These are phyloP conservation scores for Plasmodium knowlesi DNA, from an alignment of 169 alveolate genomes.

Conservation along the genomic window DNA sequence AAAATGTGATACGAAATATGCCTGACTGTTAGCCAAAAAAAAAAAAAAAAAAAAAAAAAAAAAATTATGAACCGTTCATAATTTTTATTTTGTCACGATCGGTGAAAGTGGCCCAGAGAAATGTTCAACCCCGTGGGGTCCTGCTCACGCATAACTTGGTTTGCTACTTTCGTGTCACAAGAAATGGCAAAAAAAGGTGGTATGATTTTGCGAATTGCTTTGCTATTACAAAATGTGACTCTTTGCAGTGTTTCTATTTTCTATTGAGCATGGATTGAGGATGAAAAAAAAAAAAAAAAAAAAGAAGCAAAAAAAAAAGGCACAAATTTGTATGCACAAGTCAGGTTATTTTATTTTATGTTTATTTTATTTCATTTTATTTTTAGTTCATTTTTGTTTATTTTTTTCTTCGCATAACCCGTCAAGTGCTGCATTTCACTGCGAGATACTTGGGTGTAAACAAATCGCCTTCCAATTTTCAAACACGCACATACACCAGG, in stretches of 20 bases:
- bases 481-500: neutral
- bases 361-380: neutral
- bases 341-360: neutral
- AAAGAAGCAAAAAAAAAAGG: neutral
- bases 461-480: neutral
- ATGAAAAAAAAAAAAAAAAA: neutral
- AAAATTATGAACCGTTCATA: slow-evolving; percentile 25
- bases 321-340: neutral
- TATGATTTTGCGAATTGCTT: neutral
- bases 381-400: no score
- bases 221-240: neutral
- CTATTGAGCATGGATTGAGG: neutral
- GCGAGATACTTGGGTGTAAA: neutral
- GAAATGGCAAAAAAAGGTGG: neutral
- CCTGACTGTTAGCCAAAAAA: neutral
- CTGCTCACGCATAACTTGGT: neutral
- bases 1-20: neutral
- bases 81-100: slow-evolving; percentile 13
- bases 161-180: neutral
- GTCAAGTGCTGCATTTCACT: neutral
- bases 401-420: neutral
- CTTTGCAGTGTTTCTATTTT: neutral
- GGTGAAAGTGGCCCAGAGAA: neutral
- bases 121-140: neutral
- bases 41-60: neutral